phyloP scores from a whole-genome alignment of 2,329 filamentous ascomycete species.

The Fusarium avenaceum region DNA sequence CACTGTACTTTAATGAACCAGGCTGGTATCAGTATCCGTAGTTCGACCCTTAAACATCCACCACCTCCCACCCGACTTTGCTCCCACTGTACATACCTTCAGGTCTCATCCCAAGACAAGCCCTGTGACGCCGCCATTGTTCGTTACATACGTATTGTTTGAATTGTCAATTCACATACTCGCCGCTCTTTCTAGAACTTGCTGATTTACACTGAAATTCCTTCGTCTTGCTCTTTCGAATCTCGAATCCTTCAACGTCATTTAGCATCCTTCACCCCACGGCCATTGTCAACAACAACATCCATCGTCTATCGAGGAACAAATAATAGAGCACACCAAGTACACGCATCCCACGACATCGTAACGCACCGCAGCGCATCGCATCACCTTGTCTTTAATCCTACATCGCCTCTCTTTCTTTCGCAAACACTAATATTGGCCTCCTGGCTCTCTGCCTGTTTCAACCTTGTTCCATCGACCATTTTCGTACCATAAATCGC shows the following conservation, averaged over 20 bases:
- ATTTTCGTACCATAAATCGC: conserved; percentile 38
- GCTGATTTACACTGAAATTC: background rate
- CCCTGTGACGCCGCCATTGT: conserved; percentile 23
- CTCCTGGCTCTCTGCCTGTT: conserved; percentile 36
- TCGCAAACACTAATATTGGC: conserved; percentile 21
- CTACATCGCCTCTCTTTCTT: conserved; percentile 14
- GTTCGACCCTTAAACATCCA: conserved; percentile 34
- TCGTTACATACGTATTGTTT: conserved; percentile 23
- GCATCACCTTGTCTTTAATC: conserved; percentile 22
- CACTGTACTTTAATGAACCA: conserved; percentile 10
- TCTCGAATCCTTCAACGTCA: conserved; percentile 13
- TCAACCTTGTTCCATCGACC: conserved; percentile 41
- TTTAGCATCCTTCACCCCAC: conserved; percentile 36
- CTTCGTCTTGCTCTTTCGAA: conserved; percentile 5
- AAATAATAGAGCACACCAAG: conserved; percentile 12
- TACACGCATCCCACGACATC: conserved; percentile 18
- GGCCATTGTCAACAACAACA: conserved; percentile 34
- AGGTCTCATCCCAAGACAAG: conserved; percentile 24
- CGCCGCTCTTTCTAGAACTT: conserved; percentile 24
- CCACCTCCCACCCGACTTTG: conserved; percentile 27
- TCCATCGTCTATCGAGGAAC: conserved; percentile 10
- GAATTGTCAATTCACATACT: conserved; percentile 21
- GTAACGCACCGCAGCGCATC: conserved; percentile 11
- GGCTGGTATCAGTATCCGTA: background rate
- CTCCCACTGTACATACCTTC: conserved; percentile 29